These are phyloP conservation scores for Calonectria pteridis DNA, from an alignment of 2,329 filamentous ascomycete genomes.

Conservation along the genomic window DNA sequence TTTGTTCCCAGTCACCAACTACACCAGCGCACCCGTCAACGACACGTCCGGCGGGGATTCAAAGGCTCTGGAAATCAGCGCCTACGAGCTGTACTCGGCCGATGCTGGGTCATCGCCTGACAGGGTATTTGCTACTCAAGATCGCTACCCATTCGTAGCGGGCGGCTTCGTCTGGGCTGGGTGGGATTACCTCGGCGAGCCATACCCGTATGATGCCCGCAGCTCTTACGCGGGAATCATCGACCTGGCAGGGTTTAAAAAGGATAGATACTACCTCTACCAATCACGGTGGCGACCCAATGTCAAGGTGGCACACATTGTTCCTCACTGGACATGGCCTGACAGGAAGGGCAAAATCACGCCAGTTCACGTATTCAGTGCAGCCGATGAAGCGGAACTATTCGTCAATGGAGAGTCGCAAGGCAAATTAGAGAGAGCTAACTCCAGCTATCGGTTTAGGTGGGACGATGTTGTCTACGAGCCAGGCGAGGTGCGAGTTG, in stretches of 20 bases:
- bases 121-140: neutral
- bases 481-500: neutral
- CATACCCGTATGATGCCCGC: neutral
- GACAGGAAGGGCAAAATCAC: neutral
- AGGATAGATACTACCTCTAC: slow-evolving; percentile 1
- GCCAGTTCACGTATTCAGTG: neutral
- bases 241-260: neutral
- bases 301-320: neutral
- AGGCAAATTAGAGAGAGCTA: neutral
- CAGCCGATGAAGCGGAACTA: neutral
- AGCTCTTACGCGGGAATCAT: neutral
- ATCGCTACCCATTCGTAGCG: neutral
- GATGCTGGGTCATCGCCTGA: neutral
- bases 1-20: neutral
- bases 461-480: neutral
- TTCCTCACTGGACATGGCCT: neutral
- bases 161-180: slow-evolving; percentile 3
- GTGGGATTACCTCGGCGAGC: neutral
- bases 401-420: neutral
- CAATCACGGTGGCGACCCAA: neutral
- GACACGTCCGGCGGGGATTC: neutral
- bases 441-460: neutral
- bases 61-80: neutral
- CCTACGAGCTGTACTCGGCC: neutral
- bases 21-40: neutral